These are phyloP conservation scores for Daldinia decipiens DNA, from an alignment of 495 filamentous ascomycete genomes.

Conservation along the genomic window DNA sequence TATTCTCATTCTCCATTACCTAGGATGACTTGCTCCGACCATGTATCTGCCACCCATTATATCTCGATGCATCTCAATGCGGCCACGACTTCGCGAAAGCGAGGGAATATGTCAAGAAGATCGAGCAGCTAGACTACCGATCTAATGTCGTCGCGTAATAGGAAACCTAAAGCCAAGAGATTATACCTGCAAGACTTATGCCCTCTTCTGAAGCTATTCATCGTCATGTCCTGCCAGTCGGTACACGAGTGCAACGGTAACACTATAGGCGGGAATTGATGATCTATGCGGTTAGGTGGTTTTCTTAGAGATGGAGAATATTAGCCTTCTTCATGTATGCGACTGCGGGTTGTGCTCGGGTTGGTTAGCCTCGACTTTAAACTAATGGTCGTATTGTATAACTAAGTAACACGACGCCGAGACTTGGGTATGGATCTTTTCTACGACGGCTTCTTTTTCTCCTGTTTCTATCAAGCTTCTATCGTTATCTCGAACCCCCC, in stretches of 20 bases:
- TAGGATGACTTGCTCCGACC: conserved; percentile 11
- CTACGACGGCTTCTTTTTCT: conserved; percentile 34
- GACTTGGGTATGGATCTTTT: conserved; percentile 29
- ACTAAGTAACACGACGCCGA: conserved; percentile 34
- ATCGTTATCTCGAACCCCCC: conserved; percentile 48
- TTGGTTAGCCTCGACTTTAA: conserved; percentile 28
- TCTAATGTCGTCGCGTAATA: conserved; percentile 37
- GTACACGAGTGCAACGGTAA: conserved; percentile 38
- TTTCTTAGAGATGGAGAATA: conserved; percentile 24
- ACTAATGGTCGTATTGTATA: conserved; percentile 24
- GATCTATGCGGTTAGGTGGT: conserved; percentile 28
- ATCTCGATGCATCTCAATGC: conserved; percentile 25
- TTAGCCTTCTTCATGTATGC: conserved; percentile 25
- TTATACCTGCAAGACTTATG: conserved; percentile 23
- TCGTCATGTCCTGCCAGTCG: conserved; percentile 31
- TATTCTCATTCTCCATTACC: conserved; percentile 19
- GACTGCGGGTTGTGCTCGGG: conserved; percentile 30
- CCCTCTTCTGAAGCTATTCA: conserved; percentile 21
- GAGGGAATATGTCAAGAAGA: conserved; percentile 16
- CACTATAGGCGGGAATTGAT: conserved; percentile 33
- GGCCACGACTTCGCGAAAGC: conserved; percentile 17
- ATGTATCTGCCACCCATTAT: conserved; percentile 8
- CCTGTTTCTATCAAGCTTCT: conserved; percentile 46
- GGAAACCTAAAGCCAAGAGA: conserved; percentile 33
- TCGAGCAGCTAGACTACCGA: conserved; percentile 14